Evolutionary conservation across 2,329 filamentous ascomycete genomes (phyloP).

Genomic region (Graphium sp.): DNA sequence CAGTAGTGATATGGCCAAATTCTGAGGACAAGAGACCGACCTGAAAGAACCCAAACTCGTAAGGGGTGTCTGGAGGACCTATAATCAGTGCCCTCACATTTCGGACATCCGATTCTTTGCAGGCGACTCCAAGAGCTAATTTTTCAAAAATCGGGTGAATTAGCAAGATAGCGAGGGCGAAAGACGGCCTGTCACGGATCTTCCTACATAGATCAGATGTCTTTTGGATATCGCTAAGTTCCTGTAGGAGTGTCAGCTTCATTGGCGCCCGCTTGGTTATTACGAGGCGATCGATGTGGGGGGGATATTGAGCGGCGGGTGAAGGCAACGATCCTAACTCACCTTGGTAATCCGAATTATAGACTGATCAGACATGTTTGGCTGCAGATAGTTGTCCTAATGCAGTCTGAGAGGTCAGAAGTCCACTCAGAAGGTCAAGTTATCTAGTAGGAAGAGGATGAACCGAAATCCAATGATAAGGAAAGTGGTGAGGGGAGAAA

Average conservation of each 20-base stretch:
- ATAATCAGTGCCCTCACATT: constrained; percentile 78
- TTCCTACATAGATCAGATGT: constrained; percentile 65
- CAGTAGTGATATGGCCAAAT: neutral
- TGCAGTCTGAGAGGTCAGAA: too few relatives aligned
- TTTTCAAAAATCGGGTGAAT: neutral
- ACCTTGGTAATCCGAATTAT: constrained; percentile 80
- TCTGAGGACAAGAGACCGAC: constrained; percentile 23
- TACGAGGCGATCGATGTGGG: neutral
- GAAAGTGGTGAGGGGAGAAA: too few relatives aligned
- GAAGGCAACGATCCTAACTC: constrained; percentile 7
- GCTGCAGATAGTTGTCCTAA: constrained; percentile 4
- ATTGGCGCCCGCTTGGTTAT: neutral
- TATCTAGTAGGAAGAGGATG: too few relatives aligned
- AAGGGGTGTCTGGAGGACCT: constrained; percentile 84
- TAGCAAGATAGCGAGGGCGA: neutral
- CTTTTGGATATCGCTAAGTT: constrained; percentile 73
- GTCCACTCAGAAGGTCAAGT: too few relatives aligned
- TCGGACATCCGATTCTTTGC: constrained; percentile 74
- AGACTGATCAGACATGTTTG: constrained; percentile 62
- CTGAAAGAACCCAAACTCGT: constrained; percentile 96
- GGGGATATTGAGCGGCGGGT: neutral
- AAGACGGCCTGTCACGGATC: too few relatives aligned
- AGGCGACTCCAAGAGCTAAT: constrained; percentile 70
- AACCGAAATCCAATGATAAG: too few relatives aligned
- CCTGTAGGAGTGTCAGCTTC: constrained; percentile 27